Evolutionary conservation across 306 rosid species (phyloP).

Genomic region (Gastrolobium bilobum): DNA sequence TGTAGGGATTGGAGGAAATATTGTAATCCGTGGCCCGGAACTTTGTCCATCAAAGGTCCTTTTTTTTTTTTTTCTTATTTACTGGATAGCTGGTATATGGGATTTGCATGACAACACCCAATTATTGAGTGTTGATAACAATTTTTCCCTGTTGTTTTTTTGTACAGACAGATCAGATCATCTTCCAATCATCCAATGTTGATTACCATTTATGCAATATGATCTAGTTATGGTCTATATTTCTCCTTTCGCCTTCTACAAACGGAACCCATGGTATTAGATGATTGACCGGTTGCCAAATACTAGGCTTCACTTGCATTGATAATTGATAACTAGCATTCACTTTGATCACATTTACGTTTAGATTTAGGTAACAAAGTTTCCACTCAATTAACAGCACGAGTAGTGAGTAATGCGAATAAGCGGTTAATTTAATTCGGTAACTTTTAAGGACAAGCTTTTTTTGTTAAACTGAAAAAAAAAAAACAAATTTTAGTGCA

Average conservation of each 20-base stretch:
- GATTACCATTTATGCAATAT: constrained; percentile 21
- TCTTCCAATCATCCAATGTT: constrained; percentile 38
- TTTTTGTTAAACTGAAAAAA: too few relatives aligned
- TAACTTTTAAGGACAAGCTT: too few relatives aligned
- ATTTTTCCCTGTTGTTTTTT: background rate
- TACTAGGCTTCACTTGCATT: too few relatives aligned
- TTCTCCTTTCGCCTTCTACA: background rate
- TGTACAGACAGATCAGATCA: constrained; percentile 49
- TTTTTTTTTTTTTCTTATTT: background rate
- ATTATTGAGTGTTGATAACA: constrained; percentile 40
- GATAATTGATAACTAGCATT: too few relatives aligned
- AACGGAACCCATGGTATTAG: background rate
- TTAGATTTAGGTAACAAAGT: too few relatives aligned
- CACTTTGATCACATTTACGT: too few relatives aligned
- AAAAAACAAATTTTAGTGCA: too few relatives aligned
- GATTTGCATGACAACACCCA: constrained; percentile 32
- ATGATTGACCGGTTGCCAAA: background rate
- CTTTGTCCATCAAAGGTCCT: constrained; percentile 34
- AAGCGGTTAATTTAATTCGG: too few relatives aligned
- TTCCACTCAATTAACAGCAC: too few relatives aligned
- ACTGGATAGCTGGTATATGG: constrained; percentile 47
- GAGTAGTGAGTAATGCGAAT: too few relatives aligned
- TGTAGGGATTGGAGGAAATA: constrained; percentile 41
- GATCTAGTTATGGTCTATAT: background rate
- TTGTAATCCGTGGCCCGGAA: constrained; percentile 31